Evolutionary conservation across 495 filamentous ascomycete genomes (phyloP), one percentile per base, ranked within the genome.

Genomic region (Penicillium nucicola): DNA sequence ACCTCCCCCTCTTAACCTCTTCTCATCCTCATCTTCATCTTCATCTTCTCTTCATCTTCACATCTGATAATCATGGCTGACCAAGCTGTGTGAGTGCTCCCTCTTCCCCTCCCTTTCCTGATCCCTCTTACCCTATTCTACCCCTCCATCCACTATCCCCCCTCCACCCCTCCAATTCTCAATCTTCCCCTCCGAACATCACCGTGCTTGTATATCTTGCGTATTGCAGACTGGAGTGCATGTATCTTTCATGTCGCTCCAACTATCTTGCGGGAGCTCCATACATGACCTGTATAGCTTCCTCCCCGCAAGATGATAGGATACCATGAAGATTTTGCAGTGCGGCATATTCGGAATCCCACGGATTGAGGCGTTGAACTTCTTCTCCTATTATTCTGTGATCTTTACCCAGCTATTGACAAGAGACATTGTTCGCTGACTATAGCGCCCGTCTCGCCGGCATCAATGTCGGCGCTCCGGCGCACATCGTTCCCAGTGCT

Each of bases 361-460:
- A 36, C 44, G 53, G 58, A n/a, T 34, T 36, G 20, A 38, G 15
- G 53, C 55, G 12, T 34, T 36, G 20, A 38, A n/a, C 48, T 17
- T 48, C 44, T 18, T 10, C 14, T 40, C 12, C 7, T 41, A 22
- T 33, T 18, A 13, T 20, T 9, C 8, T 47, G 41, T 44, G 20
- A 45, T 53, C 44, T 61, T 54, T 61, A 48, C 53, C 59, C 50
- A 38, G 18, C 53, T 61, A 59, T 68, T 71, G 66, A 70, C 64
- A 56, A 45, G 50, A 65, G 65, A 69, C 80, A 65, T 70, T 77
- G 68, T 75, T 77, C 78, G 69, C 80, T 85, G 73, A 84, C 77
- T 77, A 52, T 78, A 92, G 88, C 78, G 87, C 88, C 73, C 89
- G 89, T 77, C 83, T 93, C 65, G 86, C 89, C 76, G 84, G 82